Evolutionary conservation across 1,284 basidiomycete species (phyloP).

Genomic region (Sutorius eximius): DNA sequence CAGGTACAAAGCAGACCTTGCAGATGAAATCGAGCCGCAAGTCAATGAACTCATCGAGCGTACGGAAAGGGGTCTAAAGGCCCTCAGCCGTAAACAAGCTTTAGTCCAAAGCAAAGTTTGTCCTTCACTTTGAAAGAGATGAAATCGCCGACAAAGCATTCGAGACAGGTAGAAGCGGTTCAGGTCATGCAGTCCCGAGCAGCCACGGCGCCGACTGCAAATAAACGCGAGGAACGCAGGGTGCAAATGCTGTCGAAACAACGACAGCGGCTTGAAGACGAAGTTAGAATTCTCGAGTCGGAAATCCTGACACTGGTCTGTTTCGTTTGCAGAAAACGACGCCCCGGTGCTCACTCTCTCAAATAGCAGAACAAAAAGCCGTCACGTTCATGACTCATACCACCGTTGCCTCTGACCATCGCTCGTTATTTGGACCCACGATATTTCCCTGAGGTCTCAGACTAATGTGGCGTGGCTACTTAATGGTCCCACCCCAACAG

Average conservation of each 20-base stretch:
- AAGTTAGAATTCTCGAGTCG: slow-evolving; percentile 53
- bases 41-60: slow-evolving; percentile 68
- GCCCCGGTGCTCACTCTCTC: neutral
- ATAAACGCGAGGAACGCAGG: slow-evolving; percentile 63
- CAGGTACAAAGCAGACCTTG: slow-evolving; percentile 67
- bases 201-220: slow-evolving; percentile 52
- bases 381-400: neutral
- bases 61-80: slow-evolving; percentile 65
- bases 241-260: slow-evolving; percentile 63
- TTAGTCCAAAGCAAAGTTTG: slow-evolving; percentile 59
- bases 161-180: slow-evolving; percentile 50
- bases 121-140: neutral
- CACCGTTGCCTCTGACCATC: neutral
- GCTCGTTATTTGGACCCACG: neutral
- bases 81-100: slow-evolving; percentile 57
- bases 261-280: slow-evolving; percentile 58
- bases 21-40: slow-evolving; percentile 77
- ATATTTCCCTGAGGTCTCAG: no score
- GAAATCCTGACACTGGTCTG: slow-evolving; percentile 59
- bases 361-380: slow-evolving; percentile 28
- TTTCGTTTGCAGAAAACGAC: neutral
- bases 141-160: neutral
- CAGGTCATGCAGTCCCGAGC: slow-evolving; percentile 43
- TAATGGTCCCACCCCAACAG: neutral
- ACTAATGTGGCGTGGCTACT: neutral